Conservation (phyloP, 2,329 filamentous ascomycete genomes). For the Diaporthe citrichinensis region DNA sequence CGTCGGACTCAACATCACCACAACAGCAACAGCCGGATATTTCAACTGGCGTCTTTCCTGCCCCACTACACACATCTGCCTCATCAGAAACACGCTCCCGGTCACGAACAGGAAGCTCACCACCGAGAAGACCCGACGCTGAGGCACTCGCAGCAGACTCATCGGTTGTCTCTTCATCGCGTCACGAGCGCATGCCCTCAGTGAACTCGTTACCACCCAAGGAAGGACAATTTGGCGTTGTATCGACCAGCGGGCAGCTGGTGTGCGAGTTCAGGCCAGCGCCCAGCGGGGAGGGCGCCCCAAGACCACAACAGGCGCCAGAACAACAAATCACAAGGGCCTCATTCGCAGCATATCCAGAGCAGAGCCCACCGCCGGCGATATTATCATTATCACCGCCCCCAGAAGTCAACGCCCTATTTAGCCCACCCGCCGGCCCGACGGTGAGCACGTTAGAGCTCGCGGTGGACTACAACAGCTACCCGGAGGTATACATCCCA, state of each 20-base stretch:
- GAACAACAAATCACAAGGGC: not conserved
- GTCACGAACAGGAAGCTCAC: not conserved
- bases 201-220: not conserved
- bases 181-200: conserved; percentile 17
- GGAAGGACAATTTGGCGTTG: conserved; percentile 8
- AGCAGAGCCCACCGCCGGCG: not conserved
- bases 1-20: not conserved
- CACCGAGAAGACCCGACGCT: not conserved
- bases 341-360: not conserved
- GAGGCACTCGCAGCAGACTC: not conserved
- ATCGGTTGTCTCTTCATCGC: not conserved
- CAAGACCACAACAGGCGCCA: not conserved
- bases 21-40: not conserved
- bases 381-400: not conserved
- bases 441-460: conserved; percentile 7
- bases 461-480: not conserved
- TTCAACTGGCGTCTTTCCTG: not conserved
- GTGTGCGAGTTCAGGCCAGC: conserved; percentile 23
- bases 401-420: not conserved
- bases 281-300: not conserved
- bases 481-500: conserved; percentile 26
- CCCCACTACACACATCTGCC: not conserved
- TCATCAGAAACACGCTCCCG: not conserved
- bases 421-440: not conserved
- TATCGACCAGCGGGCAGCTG: conserved; percentile 24